Evolutionary conservation across 192 early-diverging fungal species (phyloP), one percentile per base, ranked within the genome.

Genomic region (Dispira parvispora): DNA sequence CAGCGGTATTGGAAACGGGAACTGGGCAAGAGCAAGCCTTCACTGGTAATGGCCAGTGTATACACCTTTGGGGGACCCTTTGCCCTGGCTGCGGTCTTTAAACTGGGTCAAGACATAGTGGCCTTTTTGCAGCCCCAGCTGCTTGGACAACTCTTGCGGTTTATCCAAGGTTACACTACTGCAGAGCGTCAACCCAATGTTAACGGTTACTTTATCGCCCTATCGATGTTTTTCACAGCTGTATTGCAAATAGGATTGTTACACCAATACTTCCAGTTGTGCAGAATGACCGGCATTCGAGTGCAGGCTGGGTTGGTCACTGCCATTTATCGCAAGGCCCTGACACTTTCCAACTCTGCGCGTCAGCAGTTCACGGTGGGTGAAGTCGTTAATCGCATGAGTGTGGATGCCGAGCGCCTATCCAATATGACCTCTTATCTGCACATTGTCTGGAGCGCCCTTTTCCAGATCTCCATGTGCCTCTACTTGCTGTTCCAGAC

Each of bases 201-300:
- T n/a, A 64, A 81, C 25, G 94, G 94, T 21, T 81, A 84, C 65
- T 68, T 80, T n/a, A 90, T 92, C 61, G 90, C 94, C 20, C 53
- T 71, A 10, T 63, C 82, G 43, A 94, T 98, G 90, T 78, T 94
- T 45, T 13, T 76, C 18, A 78, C 82, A 49, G 87, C 86, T 64
- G 44, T 88, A 11, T 65, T 75, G 3, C 89, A 94, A 70, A 89
- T 91, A 3, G 68, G 85, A 46, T 72, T 91, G 12, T 74, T 92
- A 38, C 90, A 94, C 66, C 91, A 92, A 64, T 91, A 92, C 72
- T 89, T 91, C 74, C 89, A 92, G 62, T 68, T 81, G 55, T 90
- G 88, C 66, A 81, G 88, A 65, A 73, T 78, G 25, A 84, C 81
- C 5, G 85, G 87, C 43, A 85, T 89, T 82, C 81, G 81, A 46